Base-by-base conservation (phyloP, 2,329 filamentous ascomycete species). In the Fusarium pilosicola region DNA sequence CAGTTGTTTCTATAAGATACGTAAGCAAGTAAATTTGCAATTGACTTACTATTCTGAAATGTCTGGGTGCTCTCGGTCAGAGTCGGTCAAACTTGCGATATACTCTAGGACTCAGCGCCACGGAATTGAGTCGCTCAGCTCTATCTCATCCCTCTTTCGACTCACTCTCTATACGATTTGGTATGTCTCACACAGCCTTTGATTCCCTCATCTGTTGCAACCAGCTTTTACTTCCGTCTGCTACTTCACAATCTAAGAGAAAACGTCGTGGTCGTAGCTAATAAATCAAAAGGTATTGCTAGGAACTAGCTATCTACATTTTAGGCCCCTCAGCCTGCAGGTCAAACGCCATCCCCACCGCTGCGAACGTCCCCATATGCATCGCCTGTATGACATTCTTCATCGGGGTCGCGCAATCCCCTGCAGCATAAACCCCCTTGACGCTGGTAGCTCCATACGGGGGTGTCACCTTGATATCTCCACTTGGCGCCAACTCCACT, bases 81-180 rank as follows among this genome's bases (percentile, higher is more conserved):
- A 8, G 11, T 26, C 42, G 17, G 42, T 9, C 11, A 7, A 24
- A 44, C 42, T 44, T 6, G 10, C 2, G 42, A 24, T 26, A 18
- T 18, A 26, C 42, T 44, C 15, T 44, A 4, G 22, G 7, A 0
- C 7, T 24, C 41, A 24, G 41, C n/a, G 11, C n/a, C n/a, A 44
- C 42, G 42, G 42, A 6, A 44, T 4, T 7, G 6, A 17, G n/a
- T 7, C 15, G 2, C 6, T 44, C 15, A 18, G 26, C 6, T 13
- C 15, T 44, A 44, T 18, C 4, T 9, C n/a, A 24, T 8, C 5
- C 11, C 7, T 13, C n/a, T 5, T 8, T 2, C 5, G 7, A 24
- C 11, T 17, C 5, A 24, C 0, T 17, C 0, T 1, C 22, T 10
- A 9, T 17, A 42, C 1, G 9, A 9, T 11, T 42, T 17, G 8